Percentiles rank a stretch among this genome's conserved stretches.
phyloP scores from a whole-genome alignment of 208 protist genomes.

The Wallacemonas sp. region DNA sequence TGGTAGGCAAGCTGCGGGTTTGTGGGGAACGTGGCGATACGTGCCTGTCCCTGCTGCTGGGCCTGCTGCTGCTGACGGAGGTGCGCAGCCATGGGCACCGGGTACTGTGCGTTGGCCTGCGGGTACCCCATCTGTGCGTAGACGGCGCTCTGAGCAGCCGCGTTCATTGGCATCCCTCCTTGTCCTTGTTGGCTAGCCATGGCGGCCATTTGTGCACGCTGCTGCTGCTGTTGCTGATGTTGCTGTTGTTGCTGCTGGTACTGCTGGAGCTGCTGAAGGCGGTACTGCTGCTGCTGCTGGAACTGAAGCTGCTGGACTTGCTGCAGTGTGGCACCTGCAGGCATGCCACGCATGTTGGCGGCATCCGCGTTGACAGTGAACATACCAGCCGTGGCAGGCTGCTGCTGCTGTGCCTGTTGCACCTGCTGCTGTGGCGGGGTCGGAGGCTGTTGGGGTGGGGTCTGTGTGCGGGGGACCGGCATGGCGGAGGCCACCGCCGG shows the following conservation, averaged over 20 bases:
- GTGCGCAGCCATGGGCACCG: not conserved
- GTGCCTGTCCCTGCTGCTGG: constrained; percentile 16
- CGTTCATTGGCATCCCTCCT: no score
- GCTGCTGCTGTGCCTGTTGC: not conserved
- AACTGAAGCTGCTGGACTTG: constrained; percentile 34
- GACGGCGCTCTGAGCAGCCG: constrained; percentile 14
- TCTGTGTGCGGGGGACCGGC: not conserved
- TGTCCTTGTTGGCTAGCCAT: not conserved
- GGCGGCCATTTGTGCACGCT: constrained; percentile 4
- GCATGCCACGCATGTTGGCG: constrained; percentile 27
- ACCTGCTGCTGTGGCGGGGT: not conserved
- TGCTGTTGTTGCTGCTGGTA: constrained; percentile 1
- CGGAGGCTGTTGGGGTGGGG: not conserved
- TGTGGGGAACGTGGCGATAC: constrained; percentile 33
- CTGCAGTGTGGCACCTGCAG: constrained; percentile 26
- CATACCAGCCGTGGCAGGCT: not conserved
- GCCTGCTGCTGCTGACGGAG: constrained; percentile 19
- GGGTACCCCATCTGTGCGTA: constrained; percentile 6
- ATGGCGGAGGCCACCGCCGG: constrained; percentile 4
- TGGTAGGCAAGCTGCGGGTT: constrained; percentile 54
- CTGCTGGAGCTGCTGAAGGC: constrained; percentile 16
- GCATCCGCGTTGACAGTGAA: constrained; percentile 31
- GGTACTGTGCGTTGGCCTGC: not conserved
- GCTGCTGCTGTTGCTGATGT: constrained; percentile 3
- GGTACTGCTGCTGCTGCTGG: constrained; percentile 18